Base-by-base conservation (phyloP, 83 land plant species). In the Picea mariana region DNA sequence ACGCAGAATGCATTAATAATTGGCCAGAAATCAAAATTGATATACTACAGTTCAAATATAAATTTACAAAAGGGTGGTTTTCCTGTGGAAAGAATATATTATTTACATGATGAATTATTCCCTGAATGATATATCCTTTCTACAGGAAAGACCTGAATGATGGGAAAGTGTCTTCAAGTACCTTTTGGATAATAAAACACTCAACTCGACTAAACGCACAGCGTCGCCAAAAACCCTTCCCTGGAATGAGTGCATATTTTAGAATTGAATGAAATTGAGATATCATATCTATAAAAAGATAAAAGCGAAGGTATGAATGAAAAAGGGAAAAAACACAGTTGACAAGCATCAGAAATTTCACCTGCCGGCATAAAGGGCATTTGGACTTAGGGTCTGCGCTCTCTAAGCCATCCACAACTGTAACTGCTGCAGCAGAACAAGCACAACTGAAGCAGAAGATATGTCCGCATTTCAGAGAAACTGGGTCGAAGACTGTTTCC, bases 401-500 rank as follows among this genome's bases (percentile, higher is more conserved):
- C 40, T 89, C 84, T 7, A 91, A 77, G 60, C 94, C 94, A 77
- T 89, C 90, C 9, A 93, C 83, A 47, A 87, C 88, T 71, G 84
- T 87, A 62, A 91, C 92, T 11, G 93, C 92, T 44, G 94, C 92
- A 82, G 92, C 92, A 80, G 90, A 81, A 58, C 95, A 93, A 58
- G 92, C 90, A 81, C 95, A 93, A 84, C 85, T 87, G 80, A 88
- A 89, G 84, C 95, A 93, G 71, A 93, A 91, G 55, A 93, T 89
- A 62, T 93, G 95, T 17, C 95, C 95, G 87, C 95, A 93, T 5
- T 88, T 86, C 20, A 93, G 87, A 31, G 95, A 77, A 27, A 93
- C 85, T 13, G 95, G 92, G 82, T 93, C 94, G 64, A 91, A 93
- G 5, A 93, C 84, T 47, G 92, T 93, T 12, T 91, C 94, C 95